Evolutionary conservation across 164 flowering plant genomes (phyloP).

Genomic region (Vitis labrusca): DNA sequence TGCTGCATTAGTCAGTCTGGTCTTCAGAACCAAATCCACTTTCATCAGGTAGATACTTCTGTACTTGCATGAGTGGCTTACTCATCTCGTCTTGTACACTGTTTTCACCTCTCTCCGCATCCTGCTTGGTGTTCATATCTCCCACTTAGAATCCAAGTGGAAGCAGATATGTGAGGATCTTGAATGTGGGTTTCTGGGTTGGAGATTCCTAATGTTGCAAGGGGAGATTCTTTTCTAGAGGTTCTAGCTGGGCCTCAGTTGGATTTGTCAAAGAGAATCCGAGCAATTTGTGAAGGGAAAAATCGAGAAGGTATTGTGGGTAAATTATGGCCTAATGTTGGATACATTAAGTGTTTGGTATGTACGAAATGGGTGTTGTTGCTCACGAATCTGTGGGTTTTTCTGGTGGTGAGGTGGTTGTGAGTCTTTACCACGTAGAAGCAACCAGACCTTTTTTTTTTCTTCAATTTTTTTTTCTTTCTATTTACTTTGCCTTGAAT

Average conservation of each 20-base stretch:
- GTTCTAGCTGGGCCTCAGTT: constrained; percentile 43
- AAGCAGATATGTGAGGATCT: constrained; percentile 43
- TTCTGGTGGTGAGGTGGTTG: constrained; percentile 41
- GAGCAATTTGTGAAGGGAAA: constrained; percentile 22
- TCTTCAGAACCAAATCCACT: constrained; percentile 10
- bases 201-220: constrained; percentile 31
- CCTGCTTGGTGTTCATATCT: constrained; percentile 40
- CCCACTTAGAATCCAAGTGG: constrained; percentile 38
- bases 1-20: constrained; percentile 7
- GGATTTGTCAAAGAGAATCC: constrained; percentile 30
- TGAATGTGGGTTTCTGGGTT: constrained; percentile 31
- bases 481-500: too few relatives aligned
- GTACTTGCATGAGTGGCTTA: constrained; percentile 41
- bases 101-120: constrained; percentile 28
- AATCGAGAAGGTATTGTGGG: constrained; percentile 36
- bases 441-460: too few relatives aligned
- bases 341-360: constrained; percentile 35
- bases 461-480: too few relatives aligned
- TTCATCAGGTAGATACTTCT: constrained; percentile 13
- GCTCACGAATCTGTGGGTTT: constrained; percentile 32
- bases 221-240: constrained; percentile 35
- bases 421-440: constrained; percentile 8
- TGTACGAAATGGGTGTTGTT: neutral
- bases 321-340: constrained; percentile 46
- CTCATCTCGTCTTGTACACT: constrained; percentile 16